Base-by-base conservation (phyloP, 179 eudicot genomes). In the Beta macrorhiza region DNA sequence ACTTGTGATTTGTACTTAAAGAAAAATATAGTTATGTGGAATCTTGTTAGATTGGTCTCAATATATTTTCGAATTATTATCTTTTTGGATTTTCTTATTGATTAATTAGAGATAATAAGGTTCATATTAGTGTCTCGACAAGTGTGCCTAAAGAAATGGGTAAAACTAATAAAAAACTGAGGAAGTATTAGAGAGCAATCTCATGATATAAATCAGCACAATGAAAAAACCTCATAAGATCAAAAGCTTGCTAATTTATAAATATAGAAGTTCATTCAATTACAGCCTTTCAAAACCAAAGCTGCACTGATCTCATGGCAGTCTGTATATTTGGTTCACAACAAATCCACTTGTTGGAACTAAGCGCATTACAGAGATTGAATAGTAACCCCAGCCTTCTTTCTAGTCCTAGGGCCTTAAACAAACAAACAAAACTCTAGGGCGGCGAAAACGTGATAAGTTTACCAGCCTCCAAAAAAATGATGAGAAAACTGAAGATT, bases 301-400 rank as follows among this genome's bases (percentile, higher is more conserved):
- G 82, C 82, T 78, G 80, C 55, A 52, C 19, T 45, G 42, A 37
- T 37, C 70, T 29, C 25, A 70, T 64, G 65, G 71, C 65, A 64
- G 67, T 58, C 67, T 16, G 57, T 67, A 49, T 67, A 64, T 3
- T 67, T 62, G 80, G 77, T 79, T 85, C 85, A 45, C 84, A 70
- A 85, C 87, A 85, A 82, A 82, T 51, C 87, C 76, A 67, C 84
- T 85, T 85, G 87, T 78, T 74, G 87, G 82, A 85, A 82, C 82
- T 67, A 51, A 53, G 19, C 51, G 75, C 55, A 78, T 32, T 67
- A 59, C 68, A 67, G 52, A 75, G 69, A 79, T 73, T 57, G 8
- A n/a, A 73, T 78, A 64, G 44, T 59, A 67, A 63, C 49, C 81
- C 65, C 79, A 65, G 53, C 61, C 81, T 79, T 67, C 74, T 61